Base-by-base conservation (phyloP, 805 yeast species). In the Starmerella stigmatis region DNA sequence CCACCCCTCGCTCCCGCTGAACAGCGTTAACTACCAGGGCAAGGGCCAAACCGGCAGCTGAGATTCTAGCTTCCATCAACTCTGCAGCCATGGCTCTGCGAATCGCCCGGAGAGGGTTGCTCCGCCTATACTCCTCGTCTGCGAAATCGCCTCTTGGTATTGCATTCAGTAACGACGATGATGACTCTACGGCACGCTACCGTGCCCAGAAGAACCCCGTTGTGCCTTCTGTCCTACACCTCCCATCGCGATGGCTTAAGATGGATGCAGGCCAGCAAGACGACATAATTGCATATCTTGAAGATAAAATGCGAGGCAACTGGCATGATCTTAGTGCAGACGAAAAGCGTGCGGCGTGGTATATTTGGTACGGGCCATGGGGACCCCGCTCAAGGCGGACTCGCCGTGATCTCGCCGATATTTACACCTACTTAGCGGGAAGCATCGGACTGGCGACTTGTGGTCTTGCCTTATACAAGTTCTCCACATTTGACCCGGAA, bases 221-320 rank as follows among this genome's bases (percentile, higher is more conserved):
- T 26, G 52, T 54, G 17, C 67, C 65, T n/a, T 51, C 55, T 26
- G 47, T 61, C n/a, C 44, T 43, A 31, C 54, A 48, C 28, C 52
- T 64, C 29, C 48, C 48, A 29, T 53, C 54, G 41, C 55, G 64
- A 21, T 64, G 68, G 68, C 22, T 42, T 29, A 57, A 48, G 40
- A 50, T 64, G 61, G 62, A 62, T 33, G 57, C 57, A 9, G 56
- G 61, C n/a, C 57, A 60, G 41, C 66, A 64, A 51, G 65, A 64
- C 47, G 66, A 63, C 30, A 50, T 64, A n/a, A 50, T 61, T 4
- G 57, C 60, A 15, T 64, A 59, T 44, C 53, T 64, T 10, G 66
- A 64, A 38, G 65, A 62, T 45, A 44, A 51, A 25, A 59, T 59
- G 60, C 57, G 65, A 3, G 65, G 61, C 16, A 60, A 58, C 45